Conservation (phyloP, 352 stramenopile species). For the Phytopythium oedochilum region DNA sequence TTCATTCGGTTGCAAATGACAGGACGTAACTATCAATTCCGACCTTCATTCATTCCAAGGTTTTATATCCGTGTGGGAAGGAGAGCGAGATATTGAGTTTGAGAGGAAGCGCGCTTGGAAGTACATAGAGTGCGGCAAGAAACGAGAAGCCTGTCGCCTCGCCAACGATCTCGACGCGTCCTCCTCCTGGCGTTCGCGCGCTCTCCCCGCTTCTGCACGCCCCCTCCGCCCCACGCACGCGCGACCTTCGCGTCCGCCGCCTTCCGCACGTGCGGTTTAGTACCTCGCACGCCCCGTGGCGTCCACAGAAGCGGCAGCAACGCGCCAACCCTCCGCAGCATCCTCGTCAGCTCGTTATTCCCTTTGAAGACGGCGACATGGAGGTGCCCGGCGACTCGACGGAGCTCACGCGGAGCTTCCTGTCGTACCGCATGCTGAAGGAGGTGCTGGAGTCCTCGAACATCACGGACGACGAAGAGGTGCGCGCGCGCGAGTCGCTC, state of each 20-base stretch:
- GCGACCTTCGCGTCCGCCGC: background rate
- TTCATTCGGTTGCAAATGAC: background rate
- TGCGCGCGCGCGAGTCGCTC: slow-evolving; percentile 17
- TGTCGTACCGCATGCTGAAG: slow-evolving; percentile 75
- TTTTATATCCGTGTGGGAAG: background rate
- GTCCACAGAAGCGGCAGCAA: background rate
- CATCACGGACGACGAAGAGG: slow-evolving; percentile 77
- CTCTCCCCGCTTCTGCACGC: background rate
- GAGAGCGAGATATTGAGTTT: background rate
- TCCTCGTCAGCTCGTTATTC: background rate
- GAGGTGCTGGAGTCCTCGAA: slow-evolving; percentile 72
- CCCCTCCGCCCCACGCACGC: background rate
- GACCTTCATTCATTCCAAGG: background rate
- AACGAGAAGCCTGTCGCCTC: background rate
- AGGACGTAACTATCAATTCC: background rate
- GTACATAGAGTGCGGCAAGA: slow-evolving; percentile 3
- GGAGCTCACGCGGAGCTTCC: slow-evolving; percentile 51
- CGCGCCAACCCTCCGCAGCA: background rate
- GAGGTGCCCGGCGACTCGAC: slow-evolving; percentile 22
- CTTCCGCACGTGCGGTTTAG: background rate
- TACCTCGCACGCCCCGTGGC: background rate
- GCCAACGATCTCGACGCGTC: background rate
- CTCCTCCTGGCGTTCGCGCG: background rate
- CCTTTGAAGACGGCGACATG: background rate
- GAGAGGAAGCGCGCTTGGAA: background rate